Percentiles rank a stretch among this genome's conserved stretches.
These are phyloP conservation scores for Boletus barrowsii DNA, from an alignment of 768 basidiomycete species.

Conservation along the genomic window DNA sequence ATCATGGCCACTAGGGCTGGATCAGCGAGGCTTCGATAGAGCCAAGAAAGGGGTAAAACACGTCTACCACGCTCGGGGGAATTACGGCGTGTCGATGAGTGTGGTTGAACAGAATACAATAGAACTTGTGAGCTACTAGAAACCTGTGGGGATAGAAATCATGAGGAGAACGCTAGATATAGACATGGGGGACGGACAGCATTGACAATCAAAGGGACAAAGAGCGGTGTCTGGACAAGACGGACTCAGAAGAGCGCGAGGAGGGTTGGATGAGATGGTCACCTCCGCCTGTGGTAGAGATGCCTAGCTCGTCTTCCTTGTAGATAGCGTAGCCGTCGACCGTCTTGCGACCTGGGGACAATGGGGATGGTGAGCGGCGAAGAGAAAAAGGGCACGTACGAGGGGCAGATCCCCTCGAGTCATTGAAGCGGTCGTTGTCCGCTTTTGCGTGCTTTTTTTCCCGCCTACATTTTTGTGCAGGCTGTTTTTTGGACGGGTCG, in stretches of 20 bases:
- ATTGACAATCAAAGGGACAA: constrained; percentile 88
- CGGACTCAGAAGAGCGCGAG: constrained; percentile 19
- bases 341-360: constrained; percentile 62
- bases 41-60: constrained; percentile 29
- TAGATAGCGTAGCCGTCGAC: constrained; percentile 79
- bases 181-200: constrained; percentile 55
- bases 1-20: constrained; percentile 38
- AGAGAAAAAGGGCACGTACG: constrained; percentile 51
- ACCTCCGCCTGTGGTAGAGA: constrained; percentile 71
- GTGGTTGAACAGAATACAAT: too few species aligned
- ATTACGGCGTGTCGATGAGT: not conserved
- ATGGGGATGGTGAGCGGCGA: constrained; percentile 10
- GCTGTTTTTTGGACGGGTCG: constrained; percentile 52
- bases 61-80: not conserved
- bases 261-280: constrained; percentile 24
- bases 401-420: constrained; percentile 71
- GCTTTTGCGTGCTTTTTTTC: constrained; percentile 27
- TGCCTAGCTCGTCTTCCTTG: constrained; percentile 80
- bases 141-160: constrained; percentile 19
- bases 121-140: constrained; percentile 11
- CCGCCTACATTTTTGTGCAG: constrained; percentile 32
- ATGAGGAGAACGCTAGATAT: not conserved
- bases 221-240: constrained; percentile 63
- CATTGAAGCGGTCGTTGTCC: constrained; percentile 55
- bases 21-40: constrained; percentile 57